Base-by-base conservation (phyloP, 116 monocot species). In the Posidonia oceanica region DNA sequence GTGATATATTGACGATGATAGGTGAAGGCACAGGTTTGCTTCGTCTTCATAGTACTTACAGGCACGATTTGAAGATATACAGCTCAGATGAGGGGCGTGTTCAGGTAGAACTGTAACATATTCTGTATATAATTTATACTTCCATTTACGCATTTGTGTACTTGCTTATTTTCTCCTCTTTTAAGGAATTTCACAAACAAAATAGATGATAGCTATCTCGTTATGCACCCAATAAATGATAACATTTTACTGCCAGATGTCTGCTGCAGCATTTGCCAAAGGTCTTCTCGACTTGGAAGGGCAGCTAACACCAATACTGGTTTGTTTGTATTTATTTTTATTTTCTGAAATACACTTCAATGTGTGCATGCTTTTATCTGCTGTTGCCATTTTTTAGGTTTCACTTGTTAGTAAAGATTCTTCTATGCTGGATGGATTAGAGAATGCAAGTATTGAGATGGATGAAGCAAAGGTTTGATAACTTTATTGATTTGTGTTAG, bases 41-140 rank as follows among this genome's bases (percentile, higher is more conserved):
- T 84, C 93, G 98, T 42, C 93, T 98, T 20, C 98, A 98, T 77
- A 98, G 98, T 73, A 98, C 98, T 40, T 98, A 93, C 39, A 77
- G 98, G 61, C 98, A 98, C 82, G 98, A 98, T 78, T 63, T 98
- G 36, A 98, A 98, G 66, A 98, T 98, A 75, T 98, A 98, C 74
- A 98, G 98, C 75, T 98, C 98, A 71, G 98, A 98, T 76, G 98
- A 98, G 73, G 98, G 98, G 4, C 98, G 98, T 70, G 98, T 98
- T 74, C 98, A 98, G 93, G 98, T 98, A 76, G 36, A 61, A 48
- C 18, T 16, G 42, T 22, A 13, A 52, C 12, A 3, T 40, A 20
- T 48, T 12, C 36, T 53, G 5, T 54, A 0, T 39, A n/a, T 44
- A 67, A 67, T 67, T 5, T 65, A 42, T 41, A 16, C 18, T 40